Evolutionary conservation across 176 grass and related monocot genomes (phyloP).

Genomic region (Oryza coarctata): DNA sequence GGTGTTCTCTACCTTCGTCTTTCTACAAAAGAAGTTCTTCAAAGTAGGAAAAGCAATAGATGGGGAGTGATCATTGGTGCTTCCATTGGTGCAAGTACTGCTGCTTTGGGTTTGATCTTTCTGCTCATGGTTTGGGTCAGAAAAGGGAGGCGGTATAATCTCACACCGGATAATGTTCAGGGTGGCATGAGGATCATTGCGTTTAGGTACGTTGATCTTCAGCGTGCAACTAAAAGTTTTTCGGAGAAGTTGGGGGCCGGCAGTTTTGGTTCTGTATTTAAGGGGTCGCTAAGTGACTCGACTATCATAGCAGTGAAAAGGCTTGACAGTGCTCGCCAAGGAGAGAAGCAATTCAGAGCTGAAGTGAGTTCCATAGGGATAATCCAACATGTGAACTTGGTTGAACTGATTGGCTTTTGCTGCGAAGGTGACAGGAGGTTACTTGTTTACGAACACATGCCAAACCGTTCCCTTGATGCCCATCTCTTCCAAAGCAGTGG

Average conservation of each 20-base stretch:
- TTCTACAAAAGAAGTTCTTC: slow-evolving; percentile 35
- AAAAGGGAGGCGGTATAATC: not conserved
- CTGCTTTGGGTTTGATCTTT: not conserved
- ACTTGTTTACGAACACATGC: slow-evolving; percentile 65
- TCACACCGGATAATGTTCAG: slow-evolving; percentile 7
- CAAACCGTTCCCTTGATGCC: slow-evolving; percentile 44
- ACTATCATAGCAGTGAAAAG: slow-evolving; percentile 60
- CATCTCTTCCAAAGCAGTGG: slow-evolving; percentile 38
- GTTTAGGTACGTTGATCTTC: slow-evolving; percentile 49
- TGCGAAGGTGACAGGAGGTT: slow-evolving; percentile 36
- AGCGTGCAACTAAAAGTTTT: slow-evolving; percentile 55
- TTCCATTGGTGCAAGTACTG: not conserved
- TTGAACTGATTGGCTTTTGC: slow-evolving; percentile 60
- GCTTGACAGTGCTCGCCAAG: slow-evolving; percentile 45
- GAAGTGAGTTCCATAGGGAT: slow-evolving; percentile 40
- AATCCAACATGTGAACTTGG: slow-evolving; percentile 68
- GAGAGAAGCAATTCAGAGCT: slow-evolving; percentile 69
- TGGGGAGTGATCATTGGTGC: not conserved
- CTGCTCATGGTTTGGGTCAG: slow-evolving; percentile 4
- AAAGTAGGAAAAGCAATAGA: not conserved
- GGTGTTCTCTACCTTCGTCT: slow-evolving; percentile 53
- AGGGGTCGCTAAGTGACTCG: slow-evolving; percentile 44
- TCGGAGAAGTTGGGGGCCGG: slow-evolving; percentile 55
- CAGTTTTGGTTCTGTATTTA: slow-evolving; percentile 70
- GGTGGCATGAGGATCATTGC: slow-evolving; percentile 15